A percentile compares a stretch with the other conserved stretches of the same genome.
Conservation (phyloP, 169 alveolate species). For the Plasmodium berghei region DNA sequence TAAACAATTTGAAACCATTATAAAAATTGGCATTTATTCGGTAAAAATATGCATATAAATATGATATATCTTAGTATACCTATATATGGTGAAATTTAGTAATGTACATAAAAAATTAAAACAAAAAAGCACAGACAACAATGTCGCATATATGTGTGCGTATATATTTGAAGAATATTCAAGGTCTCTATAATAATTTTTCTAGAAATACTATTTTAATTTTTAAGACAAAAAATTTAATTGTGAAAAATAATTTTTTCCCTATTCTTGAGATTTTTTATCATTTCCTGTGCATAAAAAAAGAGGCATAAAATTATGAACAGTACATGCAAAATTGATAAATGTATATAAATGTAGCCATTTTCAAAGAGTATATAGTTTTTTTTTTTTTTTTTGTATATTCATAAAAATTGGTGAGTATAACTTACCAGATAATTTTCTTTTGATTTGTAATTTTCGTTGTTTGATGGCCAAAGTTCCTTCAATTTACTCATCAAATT, state of each 20-base stretch:
- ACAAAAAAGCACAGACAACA: no score
- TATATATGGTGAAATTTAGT: no score
- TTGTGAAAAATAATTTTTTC: constrained; percentile 35
- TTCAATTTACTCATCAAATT: constrained; percentile 23
- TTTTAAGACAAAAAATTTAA: background rate
- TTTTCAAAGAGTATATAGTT: constrained; percentile 1
- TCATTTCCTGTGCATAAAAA: constrained; percentile 47
- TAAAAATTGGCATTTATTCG: no score
- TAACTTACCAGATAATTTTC: constrained; percentile 42
- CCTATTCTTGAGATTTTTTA: constrained; percentile 53
- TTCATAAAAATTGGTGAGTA: background rate
- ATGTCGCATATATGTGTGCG: no score
- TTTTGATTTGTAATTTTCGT: constrained; percentile 9
- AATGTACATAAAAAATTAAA: no score
- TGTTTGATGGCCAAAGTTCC: constrained; percentile 34
- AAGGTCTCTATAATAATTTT: no score
- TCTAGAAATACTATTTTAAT: background rate
- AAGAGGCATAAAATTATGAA: constrained; percentile 31
- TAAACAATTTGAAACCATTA: no score
- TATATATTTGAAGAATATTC: no score
- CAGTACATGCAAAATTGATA: background rate
- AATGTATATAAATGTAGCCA: background rate
- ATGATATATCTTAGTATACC: no score
- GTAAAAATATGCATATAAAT: no score
- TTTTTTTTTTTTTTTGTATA: background rate